A percentile compares a stretch with the other conserved stretches of the same genome.
Conservation (phyloP, 805 yeast genomes). For the Kodamaea kakaduensis region DNA sequence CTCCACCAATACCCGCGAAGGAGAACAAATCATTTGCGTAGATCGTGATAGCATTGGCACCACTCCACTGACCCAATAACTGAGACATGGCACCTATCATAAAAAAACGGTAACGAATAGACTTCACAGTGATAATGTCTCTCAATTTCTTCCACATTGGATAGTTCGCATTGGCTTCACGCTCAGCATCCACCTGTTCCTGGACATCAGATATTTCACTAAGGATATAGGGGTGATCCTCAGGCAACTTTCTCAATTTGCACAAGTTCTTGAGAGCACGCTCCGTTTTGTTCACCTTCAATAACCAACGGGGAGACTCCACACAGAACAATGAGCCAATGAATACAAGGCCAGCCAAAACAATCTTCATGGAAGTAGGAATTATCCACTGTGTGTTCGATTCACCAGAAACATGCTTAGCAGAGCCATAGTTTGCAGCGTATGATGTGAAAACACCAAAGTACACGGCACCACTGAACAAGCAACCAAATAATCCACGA, state of each 20-base stretch:
- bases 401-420: conserved; percentile 23
- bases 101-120: conserved; percentile 22
- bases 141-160: conserved; percentile 12
- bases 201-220: conserved; percentile 23
- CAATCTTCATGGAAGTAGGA: conserved; percentile 19
- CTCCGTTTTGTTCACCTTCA: conserved; percentile 18
- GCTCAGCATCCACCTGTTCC: conserved; percentile 19
- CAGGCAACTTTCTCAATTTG: conserved; percentile 18
- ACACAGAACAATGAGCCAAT: conserved; percentile 19
- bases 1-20: conserved; percentile 19
- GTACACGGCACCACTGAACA: conserved; percentile 24
- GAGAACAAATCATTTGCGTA: conserved; percentile 22
- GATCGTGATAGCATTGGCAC: conserved; percentile 24
- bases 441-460: conserved; percentile 21
- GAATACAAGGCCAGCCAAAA: conserved; percentile 19
- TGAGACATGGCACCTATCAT: conserved; percentile 17
- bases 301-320: conserved; percentile 24
- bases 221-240: conserved; percentile 22
- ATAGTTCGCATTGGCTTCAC: conserved; percentile 16
- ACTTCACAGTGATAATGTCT: conserved; percentile 16
- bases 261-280: conserved; percentile 18
- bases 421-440: conserved; percentile 45
- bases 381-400: conserved; percentile 19
- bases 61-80: conserved; percentile 24
- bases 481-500: conserved; percentile 21